Base-by-base conservation (phyloP, 305 asterid species). In the Rubia peregrina region DNA sequence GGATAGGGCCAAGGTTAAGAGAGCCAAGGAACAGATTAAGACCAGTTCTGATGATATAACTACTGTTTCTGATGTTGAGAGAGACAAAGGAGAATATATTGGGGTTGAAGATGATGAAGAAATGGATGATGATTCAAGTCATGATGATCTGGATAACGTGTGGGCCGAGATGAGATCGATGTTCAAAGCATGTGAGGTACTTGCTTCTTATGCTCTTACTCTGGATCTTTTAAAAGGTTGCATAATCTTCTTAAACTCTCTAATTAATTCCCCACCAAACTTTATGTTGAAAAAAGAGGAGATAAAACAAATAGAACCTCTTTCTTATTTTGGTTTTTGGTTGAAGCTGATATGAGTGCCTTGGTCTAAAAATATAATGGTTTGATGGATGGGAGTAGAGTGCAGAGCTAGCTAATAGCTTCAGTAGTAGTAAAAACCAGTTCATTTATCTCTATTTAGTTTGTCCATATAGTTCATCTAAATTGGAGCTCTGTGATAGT, bases 161-260 rank as follows among this genome's bases (percentile, higher is more conserved):
- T 90, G 97, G 97, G 86, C 83, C 43, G 85, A 85, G 76, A 87
- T 90, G 92, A 68, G 81, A 21, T 81, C 83, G 74, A 92, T 88
- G 44, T 69, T 89, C 26, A 8, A 9, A 7, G 96, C 87, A 82
- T 80, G 90, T 46, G 87, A 89, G 97, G 97, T 90, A 41, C 49
- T 57, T 24, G 43, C 22, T n/a, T 70, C 55, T 26, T 30, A 33
- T 53, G 1, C 10, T 48, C 42, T 26, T 3, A 33, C 3, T 26
- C 72, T 51, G 63, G 19, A 48, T 16, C 49, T 30, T 17, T 10
- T 36, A 2, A 67, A 22, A 67, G 16, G 12, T 10, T 44, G 59
- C 14, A 21, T 12, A 46, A 21, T 11, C 24, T 3, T 48, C 61
- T 53, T 26, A 53, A 9, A 53, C 72, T 68, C 70, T 33, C 72